Evolutionary conservation across 768 basidiomycete genomes (phyloP).

Genomic region (Mycena filopes): DNA sequence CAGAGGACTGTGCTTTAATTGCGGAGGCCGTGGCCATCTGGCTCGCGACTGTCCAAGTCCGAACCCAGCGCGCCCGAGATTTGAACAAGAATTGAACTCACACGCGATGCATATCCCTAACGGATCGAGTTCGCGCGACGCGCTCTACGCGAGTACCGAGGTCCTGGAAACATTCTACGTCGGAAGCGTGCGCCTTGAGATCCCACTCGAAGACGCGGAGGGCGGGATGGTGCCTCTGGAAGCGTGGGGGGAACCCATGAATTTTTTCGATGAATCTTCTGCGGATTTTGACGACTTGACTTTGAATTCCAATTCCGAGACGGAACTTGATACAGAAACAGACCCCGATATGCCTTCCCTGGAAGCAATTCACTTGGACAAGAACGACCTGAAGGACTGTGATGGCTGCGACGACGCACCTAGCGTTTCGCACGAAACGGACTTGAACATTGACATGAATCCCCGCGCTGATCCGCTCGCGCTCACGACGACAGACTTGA

Average conservation of each 20-base stretch:
- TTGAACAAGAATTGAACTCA: not conserved
- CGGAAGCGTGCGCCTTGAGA: not conserved
- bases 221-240: constrained; percentile 11
- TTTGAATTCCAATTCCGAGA: constrained; percentile 5
- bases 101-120: not conserved
- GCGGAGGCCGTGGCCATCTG: not conserved
- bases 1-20: not conserved
- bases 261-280: not conserved
- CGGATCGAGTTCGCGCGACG: not conserved
- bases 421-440: too few species aligned
- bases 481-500: not conserved
- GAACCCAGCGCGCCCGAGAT: too few species aligned
- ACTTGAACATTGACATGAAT: not conserved
- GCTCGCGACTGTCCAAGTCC: not conserved
- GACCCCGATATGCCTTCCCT: constrained; percentile 1
- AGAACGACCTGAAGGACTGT: not conserved
- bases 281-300: not conserved
- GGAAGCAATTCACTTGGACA: not conserved
- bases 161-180: not conserved
- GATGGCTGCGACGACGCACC: too few species aligned
- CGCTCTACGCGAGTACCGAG: constrained; percentile 2
- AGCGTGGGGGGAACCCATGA: not conserved
- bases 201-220: constrained; percentile 9
- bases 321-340: not conserved
- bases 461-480: not conserved